Percentiles rank a stretch among this genome's conserved stretches.
Conservation (phyloP, 2,329 filamentous ascomycete species). For the Lomentospora prolificans region DNA sequence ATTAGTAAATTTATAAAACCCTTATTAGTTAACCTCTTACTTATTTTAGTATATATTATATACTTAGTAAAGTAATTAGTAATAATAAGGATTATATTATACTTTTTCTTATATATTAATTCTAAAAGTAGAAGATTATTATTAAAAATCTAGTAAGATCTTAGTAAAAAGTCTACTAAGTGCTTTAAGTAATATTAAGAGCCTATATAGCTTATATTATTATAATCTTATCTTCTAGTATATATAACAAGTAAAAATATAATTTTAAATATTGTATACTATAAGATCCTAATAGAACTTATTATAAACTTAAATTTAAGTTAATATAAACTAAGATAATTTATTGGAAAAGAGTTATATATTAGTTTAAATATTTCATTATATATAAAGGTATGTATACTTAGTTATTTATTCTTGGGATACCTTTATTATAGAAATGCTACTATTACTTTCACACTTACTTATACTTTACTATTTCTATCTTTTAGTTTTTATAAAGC, state of each 20-base stretch:
- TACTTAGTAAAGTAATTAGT: background rate
- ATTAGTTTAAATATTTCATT: background rate
- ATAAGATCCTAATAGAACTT: background rate
- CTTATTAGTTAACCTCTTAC: background rate
- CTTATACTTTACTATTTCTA: background rate
- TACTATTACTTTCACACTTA: background rate
- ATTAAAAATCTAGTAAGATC: background rate
- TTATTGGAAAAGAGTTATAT: background rate
- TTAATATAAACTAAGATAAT: background rate
- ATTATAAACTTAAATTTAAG: background rate
- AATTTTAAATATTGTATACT: background rate
- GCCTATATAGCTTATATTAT: background rate
- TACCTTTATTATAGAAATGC: background rate
- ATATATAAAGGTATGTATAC: background rate
- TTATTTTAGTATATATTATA: background rate
- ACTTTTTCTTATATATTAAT: background rate
- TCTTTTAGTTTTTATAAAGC: background rate
- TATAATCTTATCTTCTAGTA: background rate
- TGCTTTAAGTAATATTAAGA: background rate
- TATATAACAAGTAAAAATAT: background rate
- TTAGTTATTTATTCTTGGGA: background rate
- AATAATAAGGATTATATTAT: background rate
- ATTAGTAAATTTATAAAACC: background rate
- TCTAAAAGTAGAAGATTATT: background rate
- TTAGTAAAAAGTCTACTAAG: background rate